Percentiles rank a stretch among this genome's conserved stretches.
Evolutionary conservation across 768 basidiomycete species (phyloP).

Genomic region (Naganishia antarctica): DNA sequence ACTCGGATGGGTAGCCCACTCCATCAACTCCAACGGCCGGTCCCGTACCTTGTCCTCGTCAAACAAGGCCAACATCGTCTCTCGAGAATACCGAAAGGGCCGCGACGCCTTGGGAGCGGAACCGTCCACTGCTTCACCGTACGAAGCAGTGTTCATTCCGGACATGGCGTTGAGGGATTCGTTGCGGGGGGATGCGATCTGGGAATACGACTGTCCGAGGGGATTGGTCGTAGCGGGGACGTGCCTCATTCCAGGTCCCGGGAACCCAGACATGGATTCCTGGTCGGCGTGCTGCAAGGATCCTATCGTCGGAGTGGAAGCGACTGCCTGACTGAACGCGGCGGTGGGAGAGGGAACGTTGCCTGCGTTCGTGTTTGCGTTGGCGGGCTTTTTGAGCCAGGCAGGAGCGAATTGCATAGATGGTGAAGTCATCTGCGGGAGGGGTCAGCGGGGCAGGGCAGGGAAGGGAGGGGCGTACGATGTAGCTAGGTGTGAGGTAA

Average conservation of each 20-base stretch:
- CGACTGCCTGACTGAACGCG: constrained; percentile 19
- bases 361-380: constrained; percentile 33
- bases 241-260: constrained; percentile 11
- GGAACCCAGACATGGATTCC: background rate
- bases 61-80: constrained; percentile 42
- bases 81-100: constrained; percentile 44
- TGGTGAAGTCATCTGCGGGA: constrained; percentile 25
- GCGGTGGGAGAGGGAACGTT: constrained; percentile 31
- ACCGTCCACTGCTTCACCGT: background rate
- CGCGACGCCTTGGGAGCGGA: constrained; percentile 27
- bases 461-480: too few relatives aligned
- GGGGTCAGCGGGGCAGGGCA: too few relatives aligned
- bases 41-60: constrained; percentile 59
- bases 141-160: constrained; percentile 19
- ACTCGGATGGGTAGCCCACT: constrained; percentile 60
- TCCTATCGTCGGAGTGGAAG: constrained; percentile 2
- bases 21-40: constrained; percentile 70
- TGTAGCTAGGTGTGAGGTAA: too few relatives aligned
- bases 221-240: background rate
- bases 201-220: constrained; percentile 10
- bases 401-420: constrained; percentile 50
- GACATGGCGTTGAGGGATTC: constrained; percentile 16
- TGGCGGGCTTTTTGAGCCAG: constrained; percentile 46
- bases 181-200: background rate
- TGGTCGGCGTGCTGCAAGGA: constrained; percentile 1